Base-by-base conservation (phyloP, 495 filamentous ascomycete genomes). In the Podospora bellae-mahoneyi region DNA sequence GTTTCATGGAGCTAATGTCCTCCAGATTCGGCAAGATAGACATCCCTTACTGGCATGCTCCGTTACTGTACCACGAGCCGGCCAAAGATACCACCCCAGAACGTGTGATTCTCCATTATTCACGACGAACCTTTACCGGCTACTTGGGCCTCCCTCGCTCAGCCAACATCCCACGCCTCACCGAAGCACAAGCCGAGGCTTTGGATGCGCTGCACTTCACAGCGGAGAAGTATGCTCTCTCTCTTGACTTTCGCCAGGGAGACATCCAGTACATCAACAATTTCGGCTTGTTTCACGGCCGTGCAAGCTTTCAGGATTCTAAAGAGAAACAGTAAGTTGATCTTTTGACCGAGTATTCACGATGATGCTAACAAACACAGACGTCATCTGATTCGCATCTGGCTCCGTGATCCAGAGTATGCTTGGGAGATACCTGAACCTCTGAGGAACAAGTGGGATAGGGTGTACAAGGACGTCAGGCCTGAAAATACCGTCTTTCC, bases 171-270 rank as follows among this genome's bases (percentile, higher is more conserved):
- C 87, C 88, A 2, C 81, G 86, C 0, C 87, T 90, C 15, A 86
- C 83, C 0, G 85, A 89, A 74, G 87, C 84, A 0, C 89, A 92
- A 72, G 86, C 87, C 5, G 89, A 91, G 70, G 89, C 88, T 2
- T 79, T 91, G 5, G 88, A 90, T 69, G 82, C 85, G 0, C 64
- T 91, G 53, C 86, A 90, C 69, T 91, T 88, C 72, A 76, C 85
- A 0, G 88, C 84, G 0, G 85, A 87, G 55, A 81, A 84, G 72
- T 81, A 84, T 68, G 78, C 78, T 16, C 76, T 86, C 0, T 73
- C 80, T 0, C 75, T 89, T 2, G 79, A 84, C 58, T 86, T 90
- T 67, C 82, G 84, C 32, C 75, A 78, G 66, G 85, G 84, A 0
- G 84, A 86, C 72, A 78, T 86, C 4, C 82, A 84, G 72, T 86